These are phyloP conservation scores for Stentor roeselii DNA, from an alignment of 73 alveolate genomes.

Conservation along the genomic window DNA sequence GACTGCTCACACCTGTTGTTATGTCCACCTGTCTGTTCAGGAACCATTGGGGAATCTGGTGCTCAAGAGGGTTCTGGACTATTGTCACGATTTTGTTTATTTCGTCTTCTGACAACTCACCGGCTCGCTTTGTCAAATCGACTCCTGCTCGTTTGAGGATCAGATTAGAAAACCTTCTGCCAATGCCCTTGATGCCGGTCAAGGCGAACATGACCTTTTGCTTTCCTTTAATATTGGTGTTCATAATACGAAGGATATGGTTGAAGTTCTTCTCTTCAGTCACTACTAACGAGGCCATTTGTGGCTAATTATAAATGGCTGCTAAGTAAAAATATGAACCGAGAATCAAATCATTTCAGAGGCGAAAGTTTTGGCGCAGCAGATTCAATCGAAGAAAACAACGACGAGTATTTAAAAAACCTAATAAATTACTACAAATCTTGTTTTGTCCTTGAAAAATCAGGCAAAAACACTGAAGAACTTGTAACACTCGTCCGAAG, in stretches of 20 bases:
- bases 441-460: not conserved
- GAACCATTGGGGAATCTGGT: slow-evolving; percentile 93
- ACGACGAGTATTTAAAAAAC: not conserved
- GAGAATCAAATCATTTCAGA: not conserved
- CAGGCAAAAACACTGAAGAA: not conserved
- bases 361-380: not conserved
- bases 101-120: slow-evolving; percentile 93
- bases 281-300: slow-evolving; percentile 52
- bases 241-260: slow-evolving; percentile 92
- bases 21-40: slow-evolving; percentile 90
- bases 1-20: slow-evolving; percentile 85
- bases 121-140: slow-evolving; percentile 92
- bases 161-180: slow-evolving; percentile 89
- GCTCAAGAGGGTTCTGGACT: slow-evolving; percentile 84
- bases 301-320: slow-evolving; percentile 5
- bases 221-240: slow-evolving; percentile 95
- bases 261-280: slow-evolving; percentile 82
- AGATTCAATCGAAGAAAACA: not conserved
- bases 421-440: not conserved
- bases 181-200: slow-evolving; percentile 92
- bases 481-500: not conserved
- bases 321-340: not conserved
- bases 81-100: slow-evolving; percentile 86
- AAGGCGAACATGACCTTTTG: slow-evolving; percentile 88
- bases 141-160: slow-evolving; percentile 80